Conservation (phyloP, 306 rosid species). For the Castanopsis chinensis region DNA sequence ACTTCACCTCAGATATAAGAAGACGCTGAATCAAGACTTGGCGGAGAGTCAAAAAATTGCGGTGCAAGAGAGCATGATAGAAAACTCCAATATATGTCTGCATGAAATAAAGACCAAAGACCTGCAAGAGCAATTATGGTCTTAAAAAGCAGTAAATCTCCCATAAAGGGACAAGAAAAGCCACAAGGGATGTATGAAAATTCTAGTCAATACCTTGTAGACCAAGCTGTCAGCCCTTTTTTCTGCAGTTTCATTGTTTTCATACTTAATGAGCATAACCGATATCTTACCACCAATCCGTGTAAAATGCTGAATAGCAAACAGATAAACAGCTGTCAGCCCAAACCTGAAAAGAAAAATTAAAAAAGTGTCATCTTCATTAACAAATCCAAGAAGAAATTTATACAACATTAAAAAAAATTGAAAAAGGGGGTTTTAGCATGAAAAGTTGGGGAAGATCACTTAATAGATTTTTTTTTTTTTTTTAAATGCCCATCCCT, state of each 20-base stretch:
- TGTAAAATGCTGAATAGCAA: conserved; percentile 79
- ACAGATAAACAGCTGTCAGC: conserved; percentile 48
- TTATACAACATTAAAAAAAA: neutral
- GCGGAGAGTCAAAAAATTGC: conserved; percentile 85
- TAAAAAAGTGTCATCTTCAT: neutral
- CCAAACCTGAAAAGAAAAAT: neutral
- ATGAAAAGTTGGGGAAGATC: neutral
- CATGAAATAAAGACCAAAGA: conserved; percentile 96
- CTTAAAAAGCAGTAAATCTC: conserved; percentile 21
- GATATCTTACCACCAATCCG: conserved; percentile 72
- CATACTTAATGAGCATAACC: conserved; percentile 73
- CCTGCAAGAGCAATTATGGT: conserved; percentile 50
- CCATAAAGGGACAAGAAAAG: neutral
- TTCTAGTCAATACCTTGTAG: conserved; percentile 66
- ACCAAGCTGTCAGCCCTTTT: conserved; percentile 92
- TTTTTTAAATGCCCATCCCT: neutral
- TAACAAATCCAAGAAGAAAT: neutral
- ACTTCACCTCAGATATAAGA: conserved; percentile 81
- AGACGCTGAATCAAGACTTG: conserved; percentile 88
- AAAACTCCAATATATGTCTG: conserved; percentile 95
- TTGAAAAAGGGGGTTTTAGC: neutral
- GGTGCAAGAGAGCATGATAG: conserved; percentile 91
- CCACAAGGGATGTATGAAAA: neutral
- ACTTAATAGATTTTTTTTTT: neutral
- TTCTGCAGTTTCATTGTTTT: conserved; percentile 81